These are phyloP conservation scores for Agrocybe pediades DNA, from an alignment of 768 basidiomycete species.

Conservation along the genomic window DNA sequence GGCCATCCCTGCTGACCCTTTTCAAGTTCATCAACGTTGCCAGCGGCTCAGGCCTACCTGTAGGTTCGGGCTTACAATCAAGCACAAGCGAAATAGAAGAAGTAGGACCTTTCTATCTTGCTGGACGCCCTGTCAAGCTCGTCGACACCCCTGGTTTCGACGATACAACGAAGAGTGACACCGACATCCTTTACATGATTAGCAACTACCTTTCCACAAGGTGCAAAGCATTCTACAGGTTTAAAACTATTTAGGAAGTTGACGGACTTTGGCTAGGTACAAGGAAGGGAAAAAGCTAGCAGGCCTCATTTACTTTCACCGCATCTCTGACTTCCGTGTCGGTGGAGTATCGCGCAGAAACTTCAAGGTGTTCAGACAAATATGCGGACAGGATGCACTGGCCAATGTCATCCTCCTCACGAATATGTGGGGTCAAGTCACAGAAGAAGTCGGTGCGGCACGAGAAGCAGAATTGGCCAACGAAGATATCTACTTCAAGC, in stretches of 20 bases:
- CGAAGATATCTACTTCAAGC: constrained; percentile 49
- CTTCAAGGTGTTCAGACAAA: constrained; percentile 49
- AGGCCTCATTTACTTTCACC: constrained; percentile 56
- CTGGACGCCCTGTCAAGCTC: constrained; percentile 41
- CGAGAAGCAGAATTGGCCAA: constrained; percentile 45
- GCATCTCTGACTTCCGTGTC: constrained; percentile 51
- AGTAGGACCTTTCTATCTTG: constrained; percentile 40
- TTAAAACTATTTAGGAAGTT: not conserved
- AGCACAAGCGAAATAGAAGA: constrained; percentile 48
- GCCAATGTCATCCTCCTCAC: constrained; percentile 53
- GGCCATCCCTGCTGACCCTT: not conserved
- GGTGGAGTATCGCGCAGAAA: constrained; percentile 48
- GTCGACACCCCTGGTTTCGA: constrained; percentile 66
- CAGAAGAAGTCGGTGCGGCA: constrained; percentile 32
- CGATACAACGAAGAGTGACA: constrained; percentile 47
- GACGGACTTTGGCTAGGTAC: constrained; percentile 21
- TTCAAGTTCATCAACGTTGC: constrained; percentile 52
- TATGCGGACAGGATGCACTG: constrained; percentile 52
- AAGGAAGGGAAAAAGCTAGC: constrained; percentile 37
- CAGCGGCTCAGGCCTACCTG: constrained; percentile 45
- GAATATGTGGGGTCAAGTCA: constrained; percentile 52
- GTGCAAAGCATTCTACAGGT: constrained; percentile 12
- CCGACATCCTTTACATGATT: constrained; percentile 49
- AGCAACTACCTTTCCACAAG: constrained; percentile 34
- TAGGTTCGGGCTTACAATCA: constrained; percentile 47